phyloP scores from a whole-genome alignment of 2,329 filamentous ascomycete species.

The Alternaria conjuncta region DNA sequence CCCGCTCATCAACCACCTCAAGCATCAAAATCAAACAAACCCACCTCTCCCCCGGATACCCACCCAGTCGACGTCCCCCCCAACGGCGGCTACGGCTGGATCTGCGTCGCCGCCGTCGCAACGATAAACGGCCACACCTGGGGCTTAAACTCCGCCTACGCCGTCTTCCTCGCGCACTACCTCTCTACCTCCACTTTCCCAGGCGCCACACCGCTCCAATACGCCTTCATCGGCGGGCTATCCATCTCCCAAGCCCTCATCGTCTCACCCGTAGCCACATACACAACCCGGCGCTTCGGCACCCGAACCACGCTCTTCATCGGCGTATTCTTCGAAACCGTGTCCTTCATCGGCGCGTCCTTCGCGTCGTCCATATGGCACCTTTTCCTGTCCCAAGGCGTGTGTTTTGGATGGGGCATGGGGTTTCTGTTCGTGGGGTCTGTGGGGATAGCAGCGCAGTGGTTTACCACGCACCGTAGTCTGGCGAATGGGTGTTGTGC shows the following conservation, averaged over 20 bases:
- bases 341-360: constrained; percentile 71
- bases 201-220: constrained; percentile 68
- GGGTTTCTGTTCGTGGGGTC: constrained; percentile 76
- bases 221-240: constrained; percentile 78
- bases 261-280: constrained; percentile 71
- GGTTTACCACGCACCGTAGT: constrained; percentile 72
- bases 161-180: constrained; percentile 76
- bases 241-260: constrained; percentile 71
- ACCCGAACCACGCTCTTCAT: constrained; percentile 69
- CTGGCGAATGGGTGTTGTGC: constrained; percentile 73
- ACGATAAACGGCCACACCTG: constrained; percentile 65
- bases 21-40: not conserved
- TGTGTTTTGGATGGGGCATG: constrained; percentile 80
- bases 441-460: constrained; percentile 73
- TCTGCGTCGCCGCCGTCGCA: constrained; percentile 53
- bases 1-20: not conserved
- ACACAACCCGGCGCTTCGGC: constrained; percentile 65
- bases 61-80: constrained; percentile 54
- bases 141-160: constrained; percentile 75
- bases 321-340: constrained; percentile 69
- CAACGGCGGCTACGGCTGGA: constrained; percentile 68
- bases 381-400: constrained; percentile 74
- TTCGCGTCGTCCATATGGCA: constrained; percentile 76
- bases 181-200: constrained; percentile 68
- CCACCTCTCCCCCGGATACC: fast-evolving